phyloP scores from a whole-genome alignment of 2,329 filamentous ascomycete genomes.

The Aspergillus pseudoglaucus region DNA sequence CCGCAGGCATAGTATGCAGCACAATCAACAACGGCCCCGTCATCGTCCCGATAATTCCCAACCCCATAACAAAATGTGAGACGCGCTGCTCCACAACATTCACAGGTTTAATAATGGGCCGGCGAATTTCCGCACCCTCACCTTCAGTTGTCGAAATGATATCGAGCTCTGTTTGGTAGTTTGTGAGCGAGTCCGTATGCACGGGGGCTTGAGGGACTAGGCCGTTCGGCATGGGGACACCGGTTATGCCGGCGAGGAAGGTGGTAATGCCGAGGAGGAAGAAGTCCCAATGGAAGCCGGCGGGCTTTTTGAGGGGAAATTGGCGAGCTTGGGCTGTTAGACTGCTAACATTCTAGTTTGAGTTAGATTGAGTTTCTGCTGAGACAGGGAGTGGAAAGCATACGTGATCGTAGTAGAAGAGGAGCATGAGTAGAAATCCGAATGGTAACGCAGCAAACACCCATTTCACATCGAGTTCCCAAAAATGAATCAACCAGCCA shows the following conservation, averaged over 20 bases:
- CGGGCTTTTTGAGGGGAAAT: conserved; percentile 68
- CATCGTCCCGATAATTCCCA: conserved; percentile 71
- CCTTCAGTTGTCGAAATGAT: neutral
- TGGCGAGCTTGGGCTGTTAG: conserved; percentile 66
- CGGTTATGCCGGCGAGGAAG: conserved; percentile 63
- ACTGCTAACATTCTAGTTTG: conserved; percentile 6
- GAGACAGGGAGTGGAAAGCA: conserved; percentile 41
- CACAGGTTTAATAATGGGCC: conserved; percentile 33
- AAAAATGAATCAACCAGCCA: conserved; percentile 70
- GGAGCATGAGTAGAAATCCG: conserved; percentile 66
- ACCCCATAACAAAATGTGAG: conserved; percentile 68
- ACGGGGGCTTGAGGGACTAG: conserved; percentile 54
- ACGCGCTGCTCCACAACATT: conserved; percentile 60
- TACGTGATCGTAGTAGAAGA: conserved; percentile 84
- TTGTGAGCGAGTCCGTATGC: neutral
- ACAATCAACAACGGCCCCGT: conserved; percentile 63
- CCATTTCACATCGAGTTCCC: conserved; percentile 62
- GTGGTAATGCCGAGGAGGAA: conserved; percentile 71
- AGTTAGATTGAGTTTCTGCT: neutral
- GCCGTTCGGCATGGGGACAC: conserved; percentile 69
- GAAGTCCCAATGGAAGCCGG: conserved; percentile 74
- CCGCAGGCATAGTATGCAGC: conserved; percentile 68
- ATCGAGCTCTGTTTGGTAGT: neutral
- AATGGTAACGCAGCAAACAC: conserved; percentile 76
- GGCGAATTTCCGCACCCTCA: conserved; percentile 51